phyloP scores from a whole-genome alignment of 768 basidiomycete genomes.

The Dioszegia crocea region DNA sequence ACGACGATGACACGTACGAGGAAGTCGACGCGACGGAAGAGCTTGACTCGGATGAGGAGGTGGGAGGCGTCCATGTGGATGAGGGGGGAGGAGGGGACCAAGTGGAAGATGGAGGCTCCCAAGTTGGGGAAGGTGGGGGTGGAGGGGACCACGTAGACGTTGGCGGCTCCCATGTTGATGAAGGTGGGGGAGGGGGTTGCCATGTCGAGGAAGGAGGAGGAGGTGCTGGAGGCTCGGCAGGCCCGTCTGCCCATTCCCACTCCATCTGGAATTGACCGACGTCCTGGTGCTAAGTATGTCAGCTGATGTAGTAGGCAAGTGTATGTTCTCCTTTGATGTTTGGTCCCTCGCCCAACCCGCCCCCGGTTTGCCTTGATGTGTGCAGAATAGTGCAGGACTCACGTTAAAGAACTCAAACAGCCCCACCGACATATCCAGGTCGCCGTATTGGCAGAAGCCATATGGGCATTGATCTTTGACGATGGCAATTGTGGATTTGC shows the following conservation, averaged over 20 bases:
- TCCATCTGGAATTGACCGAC: constrained; percentile 61
- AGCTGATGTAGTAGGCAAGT: too few species aligned
- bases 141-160: background rate
- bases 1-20: background rate
- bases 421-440: constrained; percentile 65
- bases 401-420: constrained; percentile 63
- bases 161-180: background rate
- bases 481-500: constrained; percentile 59
- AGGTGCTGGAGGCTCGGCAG: background rate
- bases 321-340: too few species aligned
- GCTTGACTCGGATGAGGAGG: background rate
- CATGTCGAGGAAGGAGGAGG: background rate
- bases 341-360: too few species aligned
- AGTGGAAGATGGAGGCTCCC: background rate
- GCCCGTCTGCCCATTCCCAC: background rate
- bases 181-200: background rate
- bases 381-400: background rate
- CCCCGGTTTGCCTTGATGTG: background rate
- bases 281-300: constrained; percentile 15
- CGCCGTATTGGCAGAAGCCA: constrained; percentile 59
- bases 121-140: background rate
- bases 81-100: background rate
- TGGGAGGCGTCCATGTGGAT: background rate
- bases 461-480: constrained; percentile 67
- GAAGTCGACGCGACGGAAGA: background rate